Base-by-base conservation (phyloP, 1,139 yeast species). In the Diutina catenulata region DNA sequence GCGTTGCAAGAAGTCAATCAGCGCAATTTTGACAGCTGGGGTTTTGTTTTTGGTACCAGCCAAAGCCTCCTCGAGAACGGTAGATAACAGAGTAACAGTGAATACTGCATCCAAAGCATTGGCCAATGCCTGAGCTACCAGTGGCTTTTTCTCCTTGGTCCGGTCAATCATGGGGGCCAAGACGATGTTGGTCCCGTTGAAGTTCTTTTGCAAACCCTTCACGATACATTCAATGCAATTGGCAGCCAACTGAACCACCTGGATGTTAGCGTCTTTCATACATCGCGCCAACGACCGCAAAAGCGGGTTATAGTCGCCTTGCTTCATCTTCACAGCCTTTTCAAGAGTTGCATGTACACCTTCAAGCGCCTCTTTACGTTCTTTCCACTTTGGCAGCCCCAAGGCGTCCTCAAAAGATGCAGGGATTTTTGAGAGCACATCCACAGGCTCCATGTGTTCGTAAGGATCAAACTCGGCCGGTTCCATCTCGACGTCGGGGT, bases 201-300 rank as follows among this genome's bases (percentile, higher is more conserved):
- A 79, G 22, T 62, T 56, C 2, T 52, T 46, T 38, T 80, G 70
- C 38, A 88, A 63, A 1, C 94, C 95, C 31, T 66, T 69, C 1
- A 86, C 83, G 28, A 91, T 55, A 33, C 60, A 59, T 41, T 71
- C 76, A 16, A 80, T 62, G 41, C 84, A 74, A 41, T 76, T 74
- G 1, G 95, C 82, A 0, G 96, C 88, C 28, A 80, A 53, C 22
- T 81, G 80, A 0, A 86, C 95, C 11, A 84, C 95, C 55, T 81
- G 91, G 40, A 88, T 70, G 53, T 93, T 93, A 3, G 93, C 94
- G 60, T 91, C 99, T 50, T 78, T 82, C 58, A 88, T 68, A 45
- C 88, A 74, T 46, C 76, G 80, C n/a, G 80, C 74, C 47, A 86
- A 66, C 2, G 68, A 55, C 42, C 78, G 62, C 16, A 80, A 59